Conservation (phyloP, 2,329 filamentous ascomycete genomes). For the Gaeumannomyces tritici region DNA sequence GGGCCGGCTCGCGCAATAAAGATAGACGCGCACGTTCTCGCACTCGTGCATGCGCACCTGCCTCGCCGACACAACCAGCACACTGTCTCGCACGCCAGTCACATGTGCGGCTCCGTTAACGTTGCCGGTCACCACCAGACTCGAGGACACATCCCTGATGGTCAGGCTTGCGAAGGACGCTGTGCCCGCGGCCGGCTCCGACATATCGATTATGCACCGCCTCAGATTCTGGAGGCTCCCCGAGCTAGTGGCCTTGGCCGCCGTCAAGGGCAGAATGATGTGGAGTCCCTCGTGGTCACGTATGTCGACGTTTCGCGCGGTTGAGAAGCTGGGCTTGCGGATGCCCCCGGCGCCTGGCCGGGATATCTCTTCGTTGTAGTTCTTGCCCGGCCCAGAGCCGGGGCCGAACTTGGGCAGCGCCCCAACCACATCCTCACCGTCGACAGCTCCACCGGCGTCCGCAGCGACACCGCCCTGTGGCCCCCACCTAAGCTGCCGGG, state of each 20-base stretch:
- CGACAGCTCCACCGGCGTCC: neutral
- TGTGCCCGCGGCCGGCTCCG: constrained; percentile 48
- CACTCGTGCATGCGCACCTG: constrained; percentile 93
- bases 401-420: constrained; percentile 22
- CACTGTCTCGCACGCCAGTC: constrained; percentile 61
- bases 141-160: constrained; percentile 59
- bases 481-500: constrained; percentile 22
- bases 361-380: constrained; percentile 51
- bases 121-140: constrained; percentile 67
- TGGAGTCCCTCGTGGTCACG: constrained; percentile 58
- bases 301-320: constrained; percentile 53
- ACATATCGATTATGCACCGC: constrained; percentile 73
- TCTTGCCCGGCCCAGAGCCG: constrained; percentile 17
- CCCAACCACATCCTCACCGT: constrained; percentile 22
- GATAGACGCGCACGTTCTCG: constrained; percentile 69
- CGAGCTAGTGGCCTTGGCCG: constrained; percentile 61
- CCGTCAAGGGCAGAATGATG: constrained; percentile 66
- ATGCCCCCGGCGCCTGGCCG: constrained; percentile 27
- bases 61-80: constrained; percentile 70
- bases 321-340: constrained; percentile 54
- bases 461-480: too few species aligned
- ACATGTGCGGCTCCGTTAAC: constrained; percentile 77
- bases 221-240: constrained; percentile 62
- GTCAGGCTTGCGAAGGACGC: constrained; percentile 59
- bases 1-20: constrained; percentile 72